These are phyloP conservation scores for Boletus vermiculosoides DNA, from an alignment of 768 basidiomycete genomes.

Conservation along the genomic window DNA sequence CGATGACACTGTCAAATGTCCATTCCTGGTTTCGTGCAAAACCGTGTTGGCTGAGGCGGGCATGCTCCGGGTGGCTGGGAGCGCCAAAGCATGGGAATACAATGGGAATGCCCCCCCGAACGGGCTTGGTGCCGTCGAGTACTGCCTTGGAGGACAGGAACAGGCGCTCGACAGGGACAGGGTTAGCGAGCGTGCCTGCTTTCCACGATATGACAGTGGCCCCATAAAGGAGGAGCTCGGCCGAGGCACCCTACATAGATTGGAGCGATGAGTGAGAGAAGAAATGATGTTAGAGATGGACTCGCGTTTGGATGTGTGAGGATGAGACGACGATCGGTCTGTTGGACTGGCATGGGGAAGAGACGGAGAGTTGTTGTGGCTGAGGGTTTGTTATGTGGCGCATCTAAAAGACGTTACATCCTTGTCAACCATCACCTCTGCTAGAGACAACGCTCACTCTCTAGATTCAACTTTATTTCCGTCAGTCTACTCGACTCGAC, in stretches of 20 bases:
- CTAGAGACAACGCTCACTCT: not conserved
- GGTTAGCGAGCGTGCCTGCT: constrained; percentile 37
- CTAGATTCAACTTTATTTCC: not conserved
- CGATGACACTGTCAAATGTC: constrained; percentile 60
- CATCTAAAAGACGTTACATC: constrained; percentile 10
- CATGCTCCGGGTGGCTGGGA: constrained; percentile 71
- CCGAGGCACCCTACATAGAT: constrained; percentile 56
- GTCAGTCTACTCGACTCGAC: not conserved
- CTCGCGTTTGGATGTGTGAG: constrained; percentile 64
- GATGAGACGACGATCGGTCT: constrained; percentile 41
- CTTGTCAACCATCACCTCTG: not conserved
- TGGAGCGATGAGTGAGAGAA: not conserved
- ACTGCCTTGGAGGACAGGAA: constrained; percentile 81
- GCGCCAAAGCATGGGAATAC: constrained; percentile 91
- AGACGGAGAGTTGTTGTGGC: not conserved
- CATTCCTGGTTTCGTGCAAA: constrained; percentile 82
- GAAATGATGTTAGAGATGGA: not conserved
- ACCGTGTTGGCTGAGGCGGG: constrained; percentile 79
- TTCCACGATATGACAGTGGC: constrained; percentile 91
- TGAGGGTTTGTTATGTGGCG: constrained; percentile 22
- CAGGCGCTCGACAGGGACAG: constrained; percentile 58
- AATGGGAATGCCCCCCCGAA: constrained; percentile 55
- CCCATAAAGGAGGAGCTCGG: constrained; percentile 71
- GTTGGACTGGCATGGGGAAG: constrained; percentile 55
- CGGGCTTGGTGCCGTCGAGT: constrained; percentile 78